These are phyloP conservation scores for Pleurotus ostreatus DNA, from an alignment of 768 basidiomycete genomes.

Conservation along the genomic window DNA sequence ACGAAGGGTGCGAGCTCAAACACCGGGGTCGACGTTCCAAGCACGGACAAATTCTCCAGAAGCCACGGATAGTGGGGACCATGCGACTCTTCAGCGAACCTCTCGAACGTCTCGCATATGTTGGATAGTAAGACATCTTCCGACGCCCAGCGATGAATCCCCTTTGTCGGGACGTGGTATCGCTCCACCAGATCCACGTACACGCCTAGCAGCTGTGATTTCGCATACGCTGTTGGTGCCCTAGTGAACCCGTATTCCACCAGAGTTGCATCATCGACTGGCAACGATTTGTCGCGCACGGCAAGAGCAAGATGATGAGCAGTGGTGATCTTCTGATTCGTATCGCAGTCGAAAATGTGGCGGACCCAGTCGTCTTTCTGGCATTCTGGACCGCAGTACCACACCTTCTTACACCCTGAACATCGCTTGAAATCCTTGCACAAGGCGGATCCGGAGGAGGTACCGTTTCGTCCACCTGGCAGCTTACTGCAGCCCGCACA, in stretches of 20 bases:
- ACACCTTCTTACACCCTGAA: too few relatives aligned
- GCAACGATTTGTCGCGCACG: too few relatives aligned
- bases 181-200: neutral
- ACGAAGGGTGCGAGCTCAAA: neutral
- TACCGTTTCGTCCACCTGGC: too few relatives aligned
- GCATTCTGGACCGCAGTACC: too few relatives aligned
- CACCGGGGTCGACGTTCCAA: conserved; percentile 9
- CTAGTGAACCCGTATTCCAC: too few relatives aligned
- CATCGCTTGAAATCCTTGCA: neutral
- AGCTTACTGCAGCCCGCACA: too few relatives aligned
- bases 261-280: too few relatives aligned
- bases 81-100: conserved; percentile 15
- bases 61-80: conserved; percentile 33
- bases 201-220: neutral
- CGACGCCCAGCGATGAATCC: neutral
- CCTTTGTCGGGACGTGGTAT: neutral
- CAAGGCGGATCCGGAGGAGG: conserved; percentile 19
- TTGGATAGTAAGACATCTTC: neutral
- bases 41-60: conserved; percentile 25
- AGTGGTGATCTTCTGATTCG: too few relatives aligned
- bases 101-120: conserved; percentile 15
- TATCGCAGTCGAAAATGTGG: too few relatives aligned
- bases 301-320: too few relatives aligned
- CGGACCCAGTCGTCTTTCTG: too few relatives aligned
- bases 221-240: neutral